phyloP scores from a whole-genome alignment of 108 stramenopile species.

The Fistulifera solaris region DNA sequence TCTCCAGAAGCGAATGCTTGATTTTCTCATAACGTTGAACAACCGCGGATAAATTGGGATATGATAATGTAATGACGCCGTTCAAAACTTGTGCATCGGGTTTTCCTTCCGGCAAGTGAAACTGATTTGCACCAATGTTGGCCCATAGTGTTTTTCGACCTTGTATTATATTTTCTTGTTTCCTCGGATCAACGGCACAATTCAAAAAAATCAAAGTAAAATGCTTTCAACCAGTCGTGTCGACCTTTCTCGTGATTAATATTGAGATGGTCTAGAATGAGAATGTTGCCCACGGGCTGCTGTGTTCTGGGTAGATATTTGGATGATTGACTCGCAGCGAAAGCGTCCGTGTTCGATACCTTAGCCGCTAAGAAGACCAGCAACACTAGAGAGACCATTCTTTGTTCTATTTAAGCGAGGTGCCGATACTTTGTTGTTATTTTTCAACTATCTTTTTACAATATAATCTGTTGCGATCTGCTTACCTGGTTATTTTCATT shows the following conservation, averaged over 20 bases:
- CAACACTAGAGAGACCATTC: too few species aligned
- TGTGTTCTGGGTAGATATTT: background rate
- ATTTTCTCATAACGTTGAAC: slow-evolving; percentile 24
- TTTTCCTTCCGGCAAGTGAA: slow-evolving; percentile 29
- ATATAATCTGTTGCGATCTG: too few species aligned
- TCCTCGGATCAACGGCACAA: slow-evolving; percentile 24
- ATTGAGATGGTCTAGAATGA: slow-evolving; percentile 29
- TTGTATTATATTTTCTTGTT: slow-evolving; percentile 6
- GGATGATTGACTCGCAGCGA: background rate
- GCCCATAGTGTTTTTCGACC: slow-evolving; percentile 16
- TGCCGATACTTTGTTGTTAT: too few species aligned
- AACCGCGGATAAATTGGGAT: slow-evolving; percentile 27
- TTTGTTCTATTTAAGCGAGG: too few species aligned
- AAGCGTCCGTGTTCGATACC: too few species aligned
- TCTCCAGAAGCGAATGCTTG: slow-evolving; percentile 18
- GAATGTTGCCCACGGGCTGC: slow-evolving; percentile 23
- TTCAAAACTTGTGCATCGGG: slow-evolving; percentile 46
- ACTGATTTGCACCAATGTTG: slow-evolving; percentile 29
- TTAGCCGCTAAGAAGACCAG: too few species aligned
- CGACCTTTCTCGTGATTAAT: slow-evolving; percentile 27
- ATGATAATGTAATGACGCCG: slow-evolving; percentile 41
- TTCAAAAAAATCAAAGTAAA: slow-evolving; percentile 26
- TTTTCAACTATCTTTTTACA: too few species aligned
- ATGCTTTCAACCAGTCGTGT: slow-evolving; percentile 25
- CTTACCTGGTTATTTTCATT: too few species aligned